phyloP scores from a whole-genome alignment of 1,284 basidiomycete species.

The Moesziomyces aphidis region DNA sequence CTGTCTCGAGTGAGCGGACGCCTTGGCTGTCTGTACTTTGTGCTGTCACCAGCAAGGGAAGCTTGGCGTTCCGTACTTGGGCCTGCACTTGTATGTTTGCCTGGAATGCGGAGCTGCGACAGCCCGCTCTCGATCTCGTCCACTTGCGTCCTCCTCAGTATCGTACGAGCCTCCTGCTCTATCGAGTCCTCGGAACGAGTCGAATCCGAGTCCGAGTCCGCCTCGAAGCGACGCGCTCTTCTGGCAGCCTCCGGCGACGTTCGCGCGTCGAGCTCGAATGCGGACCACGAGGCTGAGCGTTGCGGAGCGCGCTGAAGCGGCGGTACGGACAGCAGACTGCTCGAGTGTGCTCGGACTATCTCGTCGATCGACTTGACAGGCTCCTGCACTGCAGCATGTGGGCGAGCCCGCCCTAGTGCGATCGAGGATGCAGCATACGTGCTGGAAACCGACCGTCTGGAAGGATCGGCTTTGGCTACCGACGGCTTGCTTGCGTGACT shows the following conservation, averaged over 20 bases:
- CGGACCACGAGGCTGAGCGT: constrained; percentile 45
- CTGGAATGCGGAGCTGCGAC: constrained; percentile 4
- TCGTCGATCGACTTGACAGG: constrained; percentile 63
- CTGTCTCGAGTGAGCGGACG: background rate
- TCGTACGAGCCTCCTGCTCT: constrained; percentile 20
- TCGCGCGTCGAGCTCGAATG: constrained; percentile 28
- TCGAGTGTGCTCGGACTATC: constrained; percentile 69
- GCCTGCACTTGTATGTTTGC: background rate
- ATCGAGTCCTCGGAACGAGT: constrained; percentile 19
- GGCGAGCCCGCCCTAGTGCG: constrained; percentile 18
- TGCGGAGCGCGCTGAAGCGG: constrained; percentile 44
- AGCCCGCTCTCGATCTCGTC: constrained; percentile 2
- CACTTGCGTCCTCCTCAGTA: constrained; percentile 6
- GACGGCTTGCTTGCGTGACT: background rate
- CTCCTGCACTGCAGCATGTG: constrained; percentile 6
- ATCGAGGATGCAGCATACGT: constrained; percentile 33
- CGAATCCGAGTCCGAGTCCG: constrained; percentile 10
- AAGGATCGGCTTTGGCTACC: background rate
- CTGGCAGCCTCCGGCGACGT: background rate
- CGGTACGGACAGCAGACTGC: constrained; percentile 52
- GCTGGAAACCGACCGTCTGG: constrained; percentile 5
- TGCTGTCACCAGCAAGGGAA: background rate
- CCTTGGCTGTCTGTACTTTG: too few relatives aligned
- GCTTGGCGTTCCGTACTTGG: background rate
- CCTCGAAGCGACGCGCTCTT: background rate